Percentiles rank a stretch among this genome's conserved stretches.
phyloP scores from a whole-genome alignment of 805 yeast species.

The Spathaspora girioi region DNA sequence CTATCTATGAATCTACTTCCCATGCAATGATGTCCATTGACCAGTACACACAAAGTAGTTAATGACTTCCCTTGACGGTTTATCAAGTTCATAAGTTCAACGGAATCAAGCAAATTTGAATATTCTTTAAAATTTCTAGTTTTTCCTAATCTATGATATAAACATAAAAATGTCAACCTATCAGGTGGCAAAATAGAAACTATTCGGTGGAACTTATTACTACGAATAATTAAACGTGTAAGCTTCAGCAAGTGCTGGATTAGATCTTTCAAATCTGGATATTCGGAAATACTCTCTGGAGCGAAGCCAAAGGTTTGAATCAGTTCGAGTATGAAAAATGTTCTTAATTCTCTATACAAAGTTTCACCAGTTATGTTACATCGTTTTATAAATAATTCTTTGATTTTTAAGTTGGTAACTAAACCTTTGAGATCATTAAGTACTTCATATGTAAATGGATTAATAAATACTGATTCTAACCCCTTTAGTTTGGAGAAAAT shows the following conservation, averaged over 20 bases:
- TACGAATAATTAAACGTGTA: not conserved
- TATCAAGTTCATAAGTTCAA: not conserved
- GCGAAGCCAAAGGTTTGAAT: not conserved
- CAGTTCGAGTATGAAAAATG: not conserved
- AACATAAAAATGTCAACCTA: not conserved
- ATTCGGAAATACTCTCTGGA: not conserved
- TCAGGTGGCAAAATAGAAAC: not conserved
- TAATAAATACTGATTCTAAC: not conserved
- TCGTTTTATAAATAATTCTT: not conserved
- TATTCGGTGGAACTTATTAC: not conserved
- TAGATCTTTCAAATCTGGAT: not conserved
- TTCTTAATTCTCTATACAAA: not conserved
- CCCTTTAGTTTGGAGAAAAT: not conserved
- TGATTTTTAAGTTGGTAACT: not conserved
- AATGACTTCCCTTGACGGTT: not conserved
- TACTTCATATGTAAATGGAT: not conserved
- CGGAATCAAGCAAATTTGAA: not conserved
- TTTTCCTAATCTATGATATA: not conserved
- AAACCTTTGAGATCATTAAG: not conserved
- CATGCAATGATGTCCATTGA: not conserved
- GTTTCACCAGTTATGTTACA: not conserved
- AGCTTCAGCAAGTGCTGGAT: not conserved
- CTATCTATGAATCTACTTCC: not conserved
- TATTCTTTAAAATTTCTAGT: not conserved
- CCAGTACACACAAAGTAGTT: not conserved